Conservation (phyloP, 2,329 filamentous ascomycete species). For the Colletotrichum coccodes region DNA sequence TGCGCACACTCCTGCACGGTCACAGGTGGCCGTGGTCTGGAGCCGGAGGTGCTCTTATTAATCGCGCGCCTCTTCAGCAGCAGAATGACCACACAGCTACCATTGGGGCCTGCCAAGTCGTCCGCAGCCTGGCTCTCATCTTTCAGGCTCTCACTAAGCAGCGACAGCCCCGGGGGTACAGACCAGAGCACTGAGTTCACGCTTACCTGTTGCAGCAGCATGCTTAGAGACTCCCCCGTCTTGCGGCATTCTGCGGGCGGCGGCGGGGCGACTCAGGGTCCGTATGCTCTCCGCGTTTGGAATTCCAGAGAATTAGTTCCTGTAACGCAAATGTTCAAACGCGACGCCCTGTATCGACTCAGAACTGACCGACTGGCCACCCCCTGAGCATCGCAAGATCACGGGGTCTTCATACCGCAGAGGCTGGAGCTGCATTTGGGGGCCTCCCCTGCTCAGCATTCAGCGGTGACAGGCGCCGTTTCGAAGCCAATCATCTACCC, state of each 20-base stretch:
- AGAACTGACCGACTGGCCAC: conserved; percentile 5
- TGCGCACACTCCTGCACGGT: conserved; percentile 20
- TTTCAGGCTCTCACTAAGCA: background rate
- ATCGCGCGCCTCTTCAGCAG: conserved; percentile 8
- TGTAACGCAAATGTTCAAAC: background rate
- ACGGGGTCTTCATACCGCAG: conserved; percentile 1
- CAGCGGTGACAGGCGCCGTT: conserved; percentile 14
- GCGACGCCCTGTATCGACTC: background rate
- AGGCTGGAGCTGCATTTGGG: conserved; percentile 4
- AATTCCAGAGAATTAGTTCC: conserved; percentile 11
- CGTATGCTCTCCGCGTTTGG: conserved; percentile 12
- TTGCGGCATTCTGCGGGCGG: background rate
- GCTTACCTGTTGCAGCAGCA: conserved; percentile 11
- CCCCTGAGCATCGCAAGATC: conserved; percentile 11
- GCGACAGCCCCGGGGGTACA: background rate
- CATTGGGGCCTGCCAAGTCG: background rate
- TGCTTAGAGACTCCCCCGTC: background rate
- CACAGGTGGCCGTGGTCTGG: background rate
- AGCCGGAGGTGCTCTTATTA: background rate
- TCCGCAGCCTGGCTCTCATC: background rate
- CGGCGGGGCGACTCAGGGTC: conserved; percentile 18
- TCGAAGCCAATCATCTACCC: background rate
- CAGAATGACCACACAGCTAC: background rate
- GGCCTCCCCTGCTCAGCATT: conserved; percentile 16
- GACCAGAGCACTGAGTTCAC: background rate